These are phyloP conservation scores for Seiridium cupressi DNA, from an alignment of 2,329 filamentous ascomycete species.

Conservation along the genomic window DNA sequence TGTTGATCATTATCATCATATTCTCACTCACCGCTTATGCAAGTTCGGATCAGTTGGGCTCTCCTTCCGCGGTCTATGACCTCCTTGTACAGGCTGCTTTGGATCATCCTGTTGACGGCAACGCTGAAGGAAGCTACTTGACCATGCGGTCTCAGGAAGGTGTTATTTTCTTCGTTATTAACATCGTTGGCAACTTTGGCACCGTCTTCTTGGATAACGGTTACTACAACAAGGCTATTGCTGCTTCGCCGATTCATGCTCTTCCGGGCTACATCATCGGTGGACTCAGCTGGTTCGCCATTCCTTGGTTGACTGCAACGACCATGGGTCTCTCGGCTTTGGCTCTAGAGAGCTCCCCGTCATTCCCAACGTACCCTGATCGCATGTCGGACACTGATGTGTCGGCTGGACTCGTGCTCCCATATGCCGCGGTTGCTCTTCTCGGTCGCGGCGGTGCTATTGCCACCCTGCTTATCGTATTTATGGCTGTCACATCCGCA, in stretches of 20 bases:
- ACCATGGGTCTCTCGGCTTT: slow-evolving; percentile 84
- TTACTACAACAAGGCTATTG: slow-evolving; percentile 94
- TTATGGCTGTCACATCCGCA: slow-evolving; percentile 87
- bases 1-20: slow-evolving; percentile 80
- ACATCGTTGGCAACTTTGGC: slow-evolving; percentile 80
- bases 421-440: slow-evolving; percentile 79
- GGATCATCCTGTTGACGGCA: slow-evolving; percentile 74
- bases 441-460: slow-evolving; percentile 79
- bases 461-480: slow-evolving; percentile 76
- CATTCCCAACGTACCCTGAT: slow-evolving; percentile 70
- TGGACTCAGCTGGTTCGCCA: slow-evolving; percentile 87
- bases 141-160: slow-evolving; percentile 83
- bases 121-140: slow-evolving; percentile 77
- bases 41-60: slow-evolving; percentile 69
- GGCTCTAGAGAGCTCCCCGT: slow-evolving; percentile 71
- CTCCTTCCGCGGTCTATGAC: slow-evolving; percentile 75
- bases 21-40: slow-evolving; percentile 84
- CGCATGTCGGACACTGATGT: slow-evolving; percentile 75
- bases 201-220: slow-evolving; percentile 85
- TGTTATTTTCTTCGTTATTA: slow-evolving; percentile 88
- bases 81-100: slow-evolving; percentile 67
- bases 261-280: slow-evolving; percentile 87
- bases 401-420: slow-evolving; percentile 78
- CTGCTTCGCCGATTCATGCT: slow-evolving; percentile 79
- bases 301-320: slow-evolving; percentile 85